These are phyloP conservation scores for Phytopythium boreale DNA, from an alignment of 352 stramenopile genomes.

Conservation along the genomic window DNA sequence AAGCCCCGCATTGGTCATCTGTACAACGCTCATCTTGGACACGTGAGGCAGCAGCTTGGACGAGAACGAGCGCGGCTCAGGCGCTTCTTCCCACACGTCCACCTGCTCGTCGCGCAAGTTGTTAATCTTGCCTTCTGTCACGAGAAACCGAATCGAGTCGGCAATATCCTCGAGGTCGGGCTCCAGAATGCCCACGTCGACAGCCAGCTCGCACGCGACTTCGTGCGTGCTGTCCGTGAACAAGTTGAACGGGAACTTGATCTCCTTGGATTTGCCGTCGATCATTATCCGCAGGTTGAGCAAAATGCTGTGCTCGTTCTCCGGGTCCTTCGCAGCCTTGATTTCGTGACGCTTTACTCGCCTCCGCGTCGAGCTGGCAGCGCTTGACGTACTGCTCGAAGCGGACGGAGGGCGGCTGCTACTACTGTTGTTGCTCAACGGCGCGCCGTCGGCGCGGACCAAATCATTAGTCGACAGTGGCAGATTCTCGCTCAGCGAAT, in stretches of 20 bases:
- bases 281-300: conserved; percentile 90
- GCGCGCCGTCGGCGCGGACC: neutral
- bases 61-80: conserved; percentile 79
- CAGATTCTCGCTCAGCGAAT: conserved; percentile 11
- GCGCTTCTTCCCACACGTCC: conserved; percentile 86
- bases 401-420: conserved; percentile 28
- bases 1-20: conserved; percentile 9
- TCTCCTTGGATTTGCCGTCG: conserved; percentile 93
- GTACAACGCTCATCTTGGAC: conserved; percentile 74
- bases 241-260: conserved; percentile 96
- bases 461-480: conserved; percentile 4
- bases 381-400: conserved; percentile 14
- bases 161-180: conserved; percentile 93
- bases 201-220: conserved; percentile 93
- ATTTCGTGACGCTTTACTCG: conserved; percentile 79
- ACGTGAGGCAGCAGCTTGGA: conserved; percentile 76
- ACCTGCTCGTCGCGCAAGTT: conserved; percentile 73
- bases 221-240: conserved; percentile 93
- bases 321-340: conserved; percentile 73
- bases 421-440: neutral
- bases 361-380: conserved; percentile 25
- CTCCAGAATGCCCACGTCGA: conserved; percentile 92
- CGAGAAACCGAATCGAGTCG: conserved; percentile 89
- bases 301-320: conserved; percentile 80
- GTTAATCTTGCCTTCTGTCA: conserved; percentile 84